Base-by-base conservation (phyloP, 768 basidiomycete species). In the Nevesoporus exiguus region DNA sequence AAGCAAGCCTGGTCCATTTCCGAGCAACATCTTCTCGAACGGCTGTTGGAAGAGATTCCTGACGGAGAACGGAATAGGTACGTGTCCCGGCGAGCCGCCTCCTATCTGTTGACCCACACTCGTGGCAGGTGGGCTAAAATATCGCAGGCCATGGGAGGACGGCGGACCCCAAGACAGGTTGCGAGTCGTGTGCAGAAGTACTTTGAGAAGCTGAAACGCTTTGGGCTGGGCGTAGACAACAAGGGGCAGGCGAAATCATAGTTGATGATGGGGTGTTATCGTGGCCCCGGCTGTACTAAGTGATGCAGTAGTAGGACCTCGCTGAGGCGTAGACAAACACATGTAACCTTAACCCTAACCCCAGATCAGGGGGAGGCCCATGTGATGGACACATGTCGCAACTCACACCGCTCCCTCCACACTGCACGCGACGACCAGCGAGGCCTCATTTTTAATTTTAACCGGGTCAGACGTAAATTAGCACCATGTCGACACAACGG, bases 131-230 rank as follows among this genome's bases (percentile, higher is more conserved):
- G 86, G 86, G 76, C 83, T 51, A 88, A 89, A 69, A 92, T 92
- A 48, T 92, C 90, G 14, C 74, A 77, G 49, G 90, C 87, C 33
- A 93, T 93, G 90, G 76, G 82, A 45, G 90, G 90, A 0, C 75
- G 75, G 41, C 73, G 90, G 53, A 91, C 90, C 4, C 84, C 90
- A 5, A 73, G 89, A 56, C 90, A 93, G 73, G 90, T 93, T n/a
- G 89, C 89, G 34, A 90, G 88, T 73, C 80, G 89, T 17, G 90
- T 93, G 50, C 90, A 93, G 62, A 93, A 93, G 70, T 92, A 91
- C 69, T 86, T 90, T 67, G 87, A 87, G 66, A 92, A 91, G 74
- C 68, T 92, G 68, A 89, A 85, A 71, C 79, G 80, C 58, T 90
- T 84, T 67, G 88, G 89, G 33, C 62, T 86, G 47, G 79, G 76